These are phyloP conservation scores for Parafenestella ontariensis DNA, from an alignment of 2,329 filamentous ascomycete genomes.

Conservation along the genomic window DNA sequence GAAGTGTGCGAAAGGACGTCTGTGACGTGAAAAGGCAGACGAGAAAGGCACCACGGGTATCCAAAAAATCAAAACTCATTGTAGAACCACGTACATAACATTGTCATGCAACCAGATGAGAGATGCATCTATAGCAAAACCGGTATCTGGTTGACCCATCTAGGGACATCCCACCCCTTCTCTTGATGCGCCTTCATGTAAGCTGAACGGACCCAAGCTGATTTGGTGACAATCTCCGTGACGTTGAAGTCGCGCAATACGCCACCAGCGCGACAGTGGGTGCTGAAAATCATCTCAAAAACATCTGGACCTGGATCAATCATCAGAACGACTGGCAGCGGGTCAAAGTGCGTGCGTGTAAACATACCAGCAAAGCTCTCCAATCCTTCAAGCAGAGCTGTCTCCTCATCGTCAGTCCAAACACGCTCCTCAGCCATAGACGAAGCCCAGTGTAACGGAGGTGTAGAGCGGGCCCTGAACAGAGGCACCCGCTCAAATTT, in stretches of 20 bases:
- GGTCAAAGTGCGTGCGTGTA: not conserved
- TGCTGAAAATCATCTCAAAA: constrained; percentile 38
- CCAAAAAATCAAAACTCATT: not conserved
- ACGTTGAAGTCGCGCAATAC: constrained; percentile 38
- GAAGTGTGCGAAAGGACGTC: no score
- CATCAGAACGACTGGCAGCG: not conserved
- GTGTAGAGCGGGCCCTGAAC: constrained; percentile 45
- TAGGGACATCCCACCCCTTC: constrained; percentile 28
- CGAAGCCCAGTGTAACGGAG: constrained; percentile 13
- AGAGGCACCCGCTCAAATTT: constrained; percentile 49
- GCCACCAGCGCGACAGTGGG: constrained; percentile 33
- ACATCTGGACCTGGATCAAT: constrained; percentile 25
- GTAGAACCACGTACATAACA: not conserved
- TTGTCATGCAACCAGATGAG: not conserved
- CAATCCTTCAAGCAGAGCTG: constrained; percentile 43
- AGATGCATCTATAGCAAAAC: constrained; percentile 19
- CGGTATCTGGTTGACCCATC: constrained; percentile 40
- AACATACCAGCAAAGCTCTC: constrained; percentile 34
- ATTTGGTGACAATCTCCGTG: constrained; percentile 34
- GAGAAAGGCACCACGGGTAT: not conserved
- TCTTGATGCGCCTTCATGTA: constrained; percentile 21
- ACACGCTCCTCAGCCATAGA: constrained; percentile 14
- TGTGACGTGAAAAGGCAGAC: no score
- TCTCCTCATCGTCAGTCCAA: constrained; percentile 44
- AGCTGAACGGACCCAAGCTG: constrained; percentile 25